Base-by-base conservation (phyloP, 805 yeast species). In the Myxozyma melibiosi region DNA sequence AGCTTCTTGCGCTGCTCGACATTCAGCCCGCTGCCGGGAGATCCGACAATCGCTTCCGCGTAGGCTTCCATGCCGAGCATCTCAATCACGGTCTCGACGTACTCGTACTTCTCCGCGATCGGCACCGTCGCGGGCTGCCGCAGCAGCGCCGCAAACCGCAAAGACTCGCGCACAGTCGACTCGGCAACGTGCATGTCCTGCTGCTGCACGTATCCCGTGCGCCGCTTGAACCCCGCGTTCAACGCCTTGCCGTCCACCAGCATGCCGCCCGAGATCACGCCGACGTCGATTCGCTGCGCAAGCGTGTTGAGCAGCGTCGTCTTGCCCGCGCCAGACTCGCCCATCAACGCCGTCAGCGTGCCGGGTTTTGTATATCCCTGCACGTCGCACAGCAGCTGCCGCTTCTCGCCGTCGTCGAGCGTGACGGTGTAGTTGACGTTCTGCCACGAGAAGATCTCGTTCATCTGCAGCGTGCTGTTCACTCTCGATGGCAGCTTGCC, bases 311-410 rank as follows among this genome's bases (percentile, higher is more conserved):
- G 76, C 56, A 86, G 74, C 2, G 92, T 87, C 25, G 94, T 86
- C 68, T 86, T 86, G 75, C 94, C 94, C 44, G 94, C 94, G 74
- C 94, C 94, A 33, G 92, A 86, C 51, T 85, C 87, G 67, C 94
- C 94, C 91, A 86, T 86, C 57, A 86, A 76, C 4, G 92, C 92
- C 40, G 91, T 86, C 71, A 86, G 76, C 55, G 87, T 85, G 66
- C 92, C 92, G 18, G 92, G 92, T 67, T 83, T 84, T 53, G 85
- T 89, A 77, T 84, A 86, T 48, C 92, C 92, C 66, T 80, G 82
- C 45, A 82, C 81, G 66, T 77, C 74, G 61, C 78, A 73, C 52
- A 82, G 71, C 34, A 72, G 65, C 47, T 73, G 66, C 45, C 80
- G 67, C 3, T 68, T 60, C 41, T 70, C 71, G 2, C 75, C 75